Evolutionary conservation across 257 asterid species (phyloP).

Genomic region (Cinchona pubescens): DNA sequence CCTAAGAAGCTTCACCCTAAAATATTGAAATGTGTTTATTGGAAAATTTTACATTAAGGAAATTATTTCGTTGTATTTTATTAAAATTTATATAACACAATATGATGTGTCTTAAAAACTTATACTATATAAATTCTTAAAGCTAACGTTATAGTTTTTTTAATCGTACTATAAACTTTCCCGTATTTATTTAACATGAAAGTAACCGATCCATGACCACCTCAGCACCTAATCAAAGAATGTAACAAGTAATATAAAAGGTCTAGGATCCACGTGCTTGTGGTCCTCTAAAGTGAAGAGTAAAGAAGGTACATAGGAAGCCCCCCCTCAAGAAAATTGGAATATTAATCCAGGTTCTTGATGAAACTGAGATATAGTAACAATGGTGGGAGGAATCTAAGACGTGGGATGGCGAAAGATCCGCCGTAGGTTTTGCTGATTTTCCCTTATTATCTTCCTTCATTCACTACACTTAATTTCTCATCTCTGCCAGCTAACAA

Average conservation of each 20-base stretch:
- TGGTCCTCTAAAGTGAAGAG: slow-evolving; percentile 26
- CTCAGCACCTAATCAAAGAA: slow-evolving; percentile 30
- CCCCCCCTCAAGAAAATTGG: slow-evolving; percentile 7
- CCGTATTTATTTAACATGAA: not conserved
- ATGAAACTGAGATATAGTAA: slow-evolving; percentile 16
- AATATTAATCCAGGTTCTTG: slow-evolving; percentile 17
- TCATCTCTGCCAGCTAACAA: slow-evolving; percentile 58
- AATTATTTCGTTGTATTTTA: too few species aligned
- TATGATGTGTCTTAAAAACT: too few species aligned
- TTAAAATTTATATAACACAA: too few species aligned
- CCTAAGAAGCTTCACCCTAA: too few species aligned
- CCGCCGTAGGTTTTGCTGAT: slow-evolving; percentile 66
- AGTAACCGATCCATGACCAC: slow-evolving; percentile 3
- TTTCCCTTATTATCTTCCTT: slow-evolving; percentile 14
- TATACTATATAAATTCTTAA: too few species aligned
- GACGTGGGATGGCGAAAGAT: slow-evolving; percentile 71
- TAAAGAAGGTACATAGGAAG: slow-evolving; percentile 41
- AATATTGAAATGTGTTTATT: not conserved
- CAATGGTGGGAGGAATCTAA: slow-evolving; percentile 45
- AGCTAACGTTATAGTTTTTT: too few species aligned
- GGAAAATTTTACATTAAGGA: too few species aligned
- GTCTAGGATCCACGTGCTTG: slow-evolving; percentile 50
- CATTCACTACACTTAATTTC: not conserved
- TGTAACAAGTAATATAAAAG: slow-evolving; percentile 36
- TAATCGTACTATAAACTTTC: too few species aligned